Evolutionary conservation across 192 early-diverging fungal genomes (phyloP).

Genomic region (Mortierella hygrophila): DNA sequence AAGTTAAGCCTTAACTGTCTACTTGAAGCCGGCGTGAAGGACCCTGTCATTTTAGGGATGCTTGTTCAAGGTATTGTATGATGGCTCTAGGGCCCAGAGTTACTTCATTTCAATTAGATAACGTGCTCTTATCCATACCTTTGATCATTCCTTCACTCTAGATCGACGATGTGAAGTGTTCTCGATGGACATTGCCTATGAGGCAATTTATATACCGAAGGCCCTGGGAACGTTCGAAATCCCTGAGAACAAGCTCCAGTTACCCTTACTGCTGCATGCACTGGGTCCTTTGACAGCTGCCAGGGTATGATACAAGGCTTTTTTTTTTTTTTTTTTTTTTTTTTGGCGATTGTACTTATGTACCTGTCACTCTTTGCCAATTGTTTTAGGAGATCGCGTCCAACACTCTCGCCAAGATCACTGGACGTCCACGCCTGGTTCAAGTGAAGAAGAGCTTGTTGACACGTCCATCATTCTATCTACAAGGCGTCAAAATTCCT

Average conservation of each 20-base stretch:
- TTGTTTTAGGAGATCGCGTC: slow-evolving; percentile 10
- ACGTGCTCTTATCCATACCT: background rate
- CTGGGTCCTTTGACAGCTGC: slow-evolving; percentile 23
- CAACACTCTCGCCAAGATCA: slow-evolving; percentile 22
- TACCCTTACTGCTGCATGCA: slow-evolving; percentile 20
- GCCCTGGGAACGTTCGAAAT: slow-evolving; percentile 11
- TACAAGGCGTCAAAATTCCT: slow-evolving; percentile 19
- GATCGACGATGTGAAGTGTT: slow-evolving; percentile 18
- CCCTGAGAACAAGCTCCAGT: slow-evolving; percentile 21
- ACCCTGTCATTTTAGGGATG: slow-evolving; percentile 17
- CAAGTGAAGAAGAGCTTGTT: background rate
- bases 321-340: background rate
- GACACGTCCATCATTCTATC: slow-evolving; percentile 20
- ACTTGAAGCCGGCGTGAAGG: slow-evolving; percentile 12
- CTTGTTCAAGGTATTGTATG: slow-evolving; percentile 11
- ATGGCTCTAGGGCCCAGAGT: background rate
- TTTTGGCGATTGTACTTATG: background rate
- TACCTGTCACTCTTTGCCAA: background rate
- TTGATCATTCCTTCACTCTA: slow-evolving; percentile 9
- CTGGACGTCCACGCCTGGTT: slow-evolving; percentile 13
- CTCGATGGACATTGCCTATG: slow-evolving; percentile 19
- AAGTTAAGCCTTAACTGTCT: slow-evolving; percentile 9
- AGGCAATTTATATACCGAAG: slow-evolving; percentile 19
- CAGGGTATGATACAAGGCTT: background rate
- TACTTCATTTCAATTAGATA: background rate